Percentiles rank a stretch among this genome's conserved stretches.
These are phyloP conservation scores for Uromyces viciae-fabae DNA, from an alignment of 1,284 basidiomycete genomes.

Conservation along the genomic window DNA sequence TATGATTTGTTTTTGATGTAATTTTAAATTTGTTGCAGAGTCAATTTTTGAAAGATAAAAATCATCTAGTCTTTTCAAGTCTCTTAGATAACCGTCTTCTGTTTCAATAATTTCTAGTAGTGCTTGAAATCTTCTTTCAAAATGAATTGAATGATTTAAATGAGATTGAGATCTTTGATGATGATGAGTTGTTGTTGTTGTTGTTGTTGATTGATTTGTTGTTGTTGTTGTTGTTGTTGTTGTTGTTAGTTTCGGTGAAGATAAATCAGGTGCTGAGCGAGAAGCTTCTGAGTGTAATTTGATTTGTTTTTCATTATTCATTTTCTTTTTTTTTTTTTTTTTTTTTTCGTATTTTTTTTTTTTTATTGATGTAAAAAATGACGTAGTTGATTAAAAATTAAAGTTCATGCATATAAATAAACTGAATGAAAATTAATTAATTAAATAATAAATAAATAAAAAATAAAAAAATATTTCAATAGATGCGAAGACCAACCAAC, in stretches of 20 bases:
- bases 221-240: neutral
- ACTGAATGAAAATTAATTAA: no score
- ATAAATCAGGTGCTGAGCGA: neutral
- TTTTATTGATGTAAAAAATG: no score
- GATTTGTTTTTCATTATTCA: no score
- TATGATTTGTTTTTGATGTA: conserved; percentile 29
- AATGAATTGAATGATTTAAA: neutral
- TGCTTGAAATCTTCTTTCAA: conserved; percentile 60
- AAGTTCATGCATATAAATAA: no score
- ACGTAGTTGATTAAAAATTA: no score
- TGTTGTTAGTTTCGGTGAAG: neutral
- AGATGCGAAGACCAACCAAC: no score
- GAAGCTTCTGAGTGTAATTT: neutral
- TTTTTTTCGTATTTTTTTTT: no score
- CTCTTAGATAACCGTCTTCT: conserved; percentile 73
- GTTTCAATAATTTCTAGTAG: conserved; percentile 75
- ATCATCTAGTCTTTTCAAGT: conserved; percentile 70
- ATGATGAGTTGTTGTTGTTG: neutral
- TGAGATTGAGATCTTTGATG: neutral
- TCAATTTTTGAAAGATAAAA: conserved; percentile 58
- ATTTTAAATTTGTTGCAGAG: neutral
- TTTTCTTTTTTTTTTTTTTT: no score
- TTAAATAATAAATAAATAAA: no score
- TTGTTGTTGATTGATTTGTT: neutral
- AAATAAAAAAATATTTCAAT: no score